phyloP scores from a whole-genome alignment of 176 grass and related monocot genomes.

The Cenchrus fungigraminus region DNA sequence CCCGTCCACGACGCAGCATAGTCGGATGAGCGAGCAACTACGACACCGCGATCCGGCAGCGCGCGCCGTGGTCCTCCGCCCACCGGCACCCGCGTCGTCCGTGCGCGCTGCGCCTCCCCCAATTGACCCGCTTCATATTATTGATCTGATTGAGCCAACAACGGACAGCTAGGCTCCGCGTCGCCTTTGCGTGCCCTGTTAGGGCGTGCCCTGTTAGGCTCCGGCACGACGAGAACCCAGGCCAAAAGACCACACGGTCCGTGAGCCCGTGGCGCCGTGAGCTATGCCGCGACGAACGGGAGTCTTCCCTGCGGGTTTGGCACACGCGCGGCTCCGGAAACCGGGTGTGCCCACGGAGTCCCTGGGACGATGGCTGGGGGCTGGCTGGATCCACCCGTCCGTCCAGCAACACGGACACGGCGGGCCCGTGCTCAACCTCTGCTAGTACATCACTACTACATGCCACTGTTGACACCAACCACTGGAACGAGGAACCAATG shows the following conservation, averaged over 20 bases:
- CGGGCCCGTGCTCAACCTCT: not conserved
- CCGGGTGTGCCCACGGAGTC: not conserved
- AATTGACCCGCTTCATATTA: not conserved
- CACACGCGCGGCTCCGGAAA: not conserved
- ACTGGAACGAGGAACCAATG: not conserved
- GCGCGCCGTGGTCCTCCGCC: conserved; percentile 2
- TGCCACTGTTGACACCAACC: not conserved
- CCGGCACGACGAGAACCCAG: not conserved
- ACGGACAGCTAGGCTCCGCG: not conserved
- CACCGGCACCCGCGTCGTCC: not conserved
- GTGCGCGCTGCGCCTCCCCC: not conserved
- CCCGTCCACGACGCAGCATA: not conserved
- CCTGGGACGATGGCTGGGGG: not conserved
- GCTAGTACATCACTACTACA: not conserved
- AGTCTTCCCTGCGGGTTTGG: not conserved
- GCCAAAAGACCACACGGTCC: not conserved
- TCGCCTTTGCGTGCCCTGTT: conserved; percentile 16
- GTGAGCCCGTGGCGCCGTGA: not conserved
- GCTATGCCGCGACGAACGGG: not conserved
- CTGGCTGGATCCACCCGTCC: not conserved
- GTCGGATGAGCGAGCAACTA: not conserved
- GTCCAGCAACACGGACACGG: not conserved
- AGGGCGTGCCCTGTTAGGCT: conserved; percentile 18
- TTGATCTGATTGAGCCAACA: not conserved
- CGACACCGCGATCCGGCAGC: conserved; percentile 11